Base-by-base conservation (phyloP, 192 early-diverging fungal genomes). In the Linnemannia zychae region DNA sequence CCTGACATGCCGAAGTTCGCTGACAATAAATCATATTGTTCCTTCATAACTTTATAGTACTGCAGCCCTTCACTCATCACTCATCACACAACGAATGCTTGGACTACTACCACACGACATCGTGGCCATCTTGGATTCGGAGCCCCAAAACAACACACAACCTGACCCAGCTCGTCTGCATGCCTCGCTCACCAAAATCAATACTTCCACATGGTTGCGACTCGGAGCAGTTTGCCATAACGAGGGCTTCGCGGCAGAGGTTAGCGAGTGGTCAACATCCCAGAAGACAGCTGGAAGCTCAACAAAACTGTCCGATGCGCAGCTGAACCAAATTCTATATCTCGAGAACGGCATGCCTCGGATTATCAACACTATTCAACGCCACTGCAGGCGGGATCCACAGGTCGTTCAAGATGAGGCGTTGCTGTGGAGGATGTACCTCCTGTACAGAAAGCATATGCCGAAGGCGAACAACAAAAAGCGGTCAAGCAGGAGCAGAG, bases 181-280 rank as follows among this genome's bases (percentile, higher is more conserved):
- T 31, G 70, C 70, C 7, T 60, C 71, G 13, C 70, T 79, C n/a
- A 15, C 18, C 22, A 18, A 48, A 66, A 84, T 84, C n/a, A 57
- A 77, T 3, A 34, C 77, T 11, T 72, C 50, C 17, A 52, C 66
- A 16, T 84, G 82, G 82, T 52, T 78, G 16, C 71, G 52, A 34
- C 50, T 84, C 28, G 82, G 82, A 24, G 72, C 71, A 5, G 68
- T 75, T 3, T 84, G 82, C 37, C 82, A 84, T 31, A 84, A 78
- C 48, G 31, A 67, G 7, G 57, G 75, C 16, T 75, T 84, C 38
- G 70, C 76, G 4, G 3, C 52, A 17, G 81, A 83, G 0, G 63
- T 76, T 31, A 69, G n/a, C 2, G 67, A 38, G 38, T 18, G 37
- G 37, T 63, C 28, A 31, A n/a, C 57, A 63, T 28, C 57, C 28